phyloP scores from a whole-genome alignment of 805 yeast genomes.

The Yamadazyma takamatsuzukensis region DNA sequence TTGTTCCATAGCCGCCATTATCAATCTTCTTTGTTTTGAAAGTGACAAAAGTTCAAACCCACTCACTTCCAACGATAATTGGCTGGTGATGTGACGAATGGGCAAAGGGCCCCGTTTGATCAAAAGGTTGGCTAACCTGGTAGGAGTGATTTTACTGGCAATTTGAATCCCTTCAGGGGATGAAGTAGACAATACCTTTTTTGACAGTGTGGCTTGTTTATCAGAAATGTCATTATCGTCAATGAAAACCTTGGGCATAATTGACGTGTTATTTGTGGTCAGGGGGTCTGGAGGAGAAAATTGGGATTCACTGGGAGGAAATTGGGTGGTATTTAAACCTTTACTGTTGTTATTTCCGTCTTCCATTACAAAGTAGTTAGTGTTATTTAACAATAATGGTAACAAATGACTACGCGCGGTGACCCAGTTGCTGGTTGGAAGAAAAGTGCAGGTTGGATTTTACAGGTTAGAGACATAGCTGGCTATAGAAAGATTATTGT shows the following conservation, averaged over 20 bases:
- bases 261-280: background rate
- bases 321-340: no score
- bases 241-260: background rate
- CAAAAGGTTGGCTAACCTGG: constrained; percentile 65
- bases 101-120: constrained; percentile 82
- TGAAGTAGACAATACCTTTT: constrained; percentile 60
- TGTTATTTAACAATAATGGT: no score
- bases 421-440: no score
- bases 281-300: background rate
- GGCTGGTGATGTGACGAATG: constrained; percentile 82
- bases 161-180: constrained; percentile 88
- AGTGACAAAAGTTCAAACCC: constrained; percentile 77
- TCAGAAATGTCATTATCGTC: constrained; percentile 4
- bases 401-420: constrained; percentile 14
- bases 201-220: no score
- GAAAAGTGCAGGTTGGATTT: background rate
- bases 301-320: no score
- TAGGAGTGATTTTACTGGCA: constrained; percentile 80
- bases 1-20: constrained; percentile 82
- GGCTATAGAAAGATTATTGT: no score
- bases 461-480: background rate
- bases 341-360: no score
- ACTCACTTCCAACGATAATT: constrained; percentile 67
- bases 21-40: constrained; percentile 85
- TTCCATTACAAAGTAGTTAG: no score